Evolutionary conservation across 2,329 filamentous ascomycete genomes (phyloP).

Genomic region (Pseudogymnoascus verrucosus): DNA sequence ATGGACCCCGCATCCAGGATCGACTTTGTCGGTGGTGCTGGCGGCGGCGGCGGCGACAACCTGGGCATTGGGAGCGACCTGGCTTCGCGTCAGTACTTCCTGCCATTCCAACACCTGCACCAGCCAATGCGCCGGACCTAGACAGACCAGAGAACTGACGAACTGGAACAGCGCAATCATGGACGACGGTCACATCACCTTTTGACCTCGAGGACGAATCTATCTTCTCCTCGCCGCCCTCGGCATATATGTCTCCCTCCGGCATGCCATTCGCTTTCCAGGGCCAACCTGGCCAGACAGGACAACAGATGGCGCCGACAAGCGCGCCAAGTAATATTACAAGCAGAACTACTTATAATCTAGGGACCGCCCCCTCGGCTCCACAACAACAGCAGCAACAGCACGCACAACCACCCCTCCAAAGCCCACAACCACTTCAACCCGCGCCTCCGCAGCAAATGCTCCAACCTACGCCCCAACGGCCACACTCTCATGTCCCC

Average conservation of each 20-base stretch:
- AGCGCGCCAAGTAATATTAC: not conserved
- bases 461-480: not conserved
- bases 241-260: not conserved
- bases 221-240: not conserved
- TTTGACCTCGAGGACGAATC: not conserved
- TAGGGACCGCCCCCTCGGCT: not conserved
- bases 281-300: not conserved
- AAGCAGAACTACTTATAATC: not conserved
- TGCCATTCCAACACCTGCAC: not conserved
- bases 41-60: not conserved
- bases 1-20: not conserved
- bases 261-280: not conserved
- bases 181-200: not conserved
- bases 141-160: not conserved
- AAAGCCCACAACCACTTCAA: not conserved
- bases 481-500: not conserved
- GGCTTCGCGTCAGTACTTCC: not conserved
- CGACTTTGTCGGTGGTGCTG: not conserved
- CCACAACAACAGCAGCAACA: not conserved
- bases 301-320: not conserved
- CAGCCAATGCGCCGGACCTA: not conserved
- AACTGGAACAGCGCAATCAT: constrained; percentile 1
- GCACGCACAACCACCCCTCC: not conserved
- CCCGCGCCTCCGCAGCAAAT: not conserved
- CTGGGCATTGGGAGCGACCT: not conserved